A percentile compares a stretch with the other conserved stretches of the same genome.
Evolutionary conservation across 305 asterid genomes (phyloP).

Genomic region (Fraxinus latifolia): DNA sequence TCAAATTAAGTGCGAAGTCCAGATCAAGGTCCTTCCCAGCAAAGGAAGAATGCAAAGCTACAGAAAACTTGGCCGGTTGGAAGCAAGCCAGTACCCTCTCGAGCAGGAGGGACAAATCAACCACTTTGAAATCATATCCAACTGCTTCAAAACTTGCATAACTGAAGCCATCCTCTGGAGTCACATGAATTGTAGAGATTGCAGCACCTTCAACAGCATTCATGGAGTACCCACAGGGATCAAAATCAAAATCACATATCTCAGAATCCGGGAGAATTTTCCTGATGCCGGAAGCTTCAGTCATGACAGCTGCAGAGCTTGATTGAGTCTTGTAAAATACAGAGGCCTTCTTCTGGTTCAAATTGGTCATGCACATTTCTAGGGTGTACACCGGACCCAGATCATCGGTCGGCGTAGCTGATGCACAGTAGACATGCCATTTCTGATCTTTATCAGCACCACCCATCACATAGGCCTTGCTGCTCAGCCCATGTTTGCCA

Average conservation of each 20-base stretch:
- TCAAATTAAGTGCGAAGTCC: conserved; percentile 31
- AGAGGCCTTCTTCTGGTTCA: conserved; percentile 65
- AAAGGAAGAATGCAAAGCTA: conserved; percentile 50
- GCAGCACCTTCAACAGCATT: conserved; percentile 71
- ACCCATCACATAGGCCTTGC: conserved; percentile 66
- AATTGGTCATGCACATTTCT: conserved; percentile 90
- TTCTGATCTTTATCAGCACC: conserved; percentile 51
- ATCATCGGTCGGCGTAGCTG: conserved; percentile 23
- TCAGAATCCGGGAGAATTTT: conserved; percentile 65
- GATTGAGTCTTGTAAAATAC: conserved; percentile 70
- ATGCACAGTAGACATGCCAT: conserved; percentile 87
- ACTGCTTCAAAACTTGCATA: conserved; percentile 86
- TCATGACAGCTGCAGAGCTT: conserved; percentile 59
- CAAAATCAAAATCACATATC: conserved; percentile 78
- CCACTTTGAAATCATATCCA: conserved; percentile 61
- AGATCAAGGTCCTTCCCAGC: conserved; percentile 37
- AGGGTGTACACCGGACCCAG: conserved; percentile 48
- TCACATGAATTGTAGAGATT: conserved; percentile 74
- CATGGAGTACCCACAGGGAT: conserved; percentile 96
- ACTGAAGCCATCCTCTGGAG: conserved; percentile 94
- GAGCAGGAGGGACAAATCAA: conserved; percentile 40
- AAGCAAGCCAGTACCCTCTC: conserved; percentile 81
- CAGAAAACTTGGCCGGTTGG: conserved; percentile 65
- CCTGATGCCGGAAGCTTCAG: conserved; percentile 64
- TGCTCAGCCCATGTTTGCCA: conserved; percentile 47